These are phyloP conservation scores for Eucalyptus cloeziana DNA, from an alignment of 345 rosid genomes.

Conservation along the genomic window DNA sequence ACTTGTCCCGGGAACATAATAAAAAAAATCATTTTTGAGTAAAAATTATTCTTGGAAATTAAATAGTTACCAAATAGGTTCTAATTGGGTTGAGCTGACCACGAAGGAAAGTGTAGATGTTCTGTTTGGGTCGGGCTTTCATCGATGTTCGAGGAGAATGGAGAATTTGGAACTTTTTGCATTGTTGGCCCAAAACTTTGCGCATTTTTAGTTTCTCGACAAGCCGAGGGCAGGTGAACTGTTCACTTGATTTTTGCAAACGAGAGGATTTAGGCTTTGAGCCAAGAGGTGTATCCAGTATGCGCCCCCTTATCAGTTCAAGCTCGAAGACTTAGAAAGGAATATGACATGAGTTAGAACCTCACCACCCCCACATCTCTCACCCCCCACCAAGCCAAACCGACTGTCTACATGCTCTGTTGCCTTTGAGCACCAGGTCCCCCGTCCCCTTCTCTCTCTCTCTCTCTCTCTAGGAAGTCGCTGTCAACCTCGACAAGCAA, in stretches of 20 bases:
- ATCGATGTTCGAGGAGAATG: neutral
- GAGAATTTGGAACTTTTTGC: neutral
- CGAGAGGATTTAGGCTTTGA: neutral
- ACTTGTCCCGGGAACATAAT: fast-evolving
- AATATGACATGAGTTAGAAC: neutral
- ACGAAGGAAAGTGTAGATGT: neutral
- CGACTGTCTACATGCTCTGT: neutral
- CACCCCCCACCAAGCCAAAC: neutral
- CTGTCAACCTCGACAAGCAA: too few species aligned
- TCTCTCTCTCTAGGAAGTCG: too few species aligned
- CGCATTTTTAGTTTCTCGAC: neutral
- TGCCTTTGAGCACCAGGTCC: too few species aligned
- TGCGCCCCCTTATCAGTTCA: neutral
- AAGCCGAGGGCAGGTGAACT: neutral
- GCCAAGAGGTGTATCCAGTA: neutral
- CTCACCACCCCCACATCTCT: neutral
- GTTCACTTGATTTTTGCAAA: neutral
- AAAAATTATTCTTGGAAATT: fast-evolving
- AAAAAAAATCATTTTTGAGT: too few species aligned
- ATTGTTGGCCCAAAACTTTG: neutral
- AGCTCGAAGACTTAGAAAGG: neutral
- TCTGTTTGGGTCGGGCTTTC: neutral
- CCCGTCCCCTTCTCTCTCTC: too few species aligned
- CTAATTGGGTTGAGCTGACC: neutral
- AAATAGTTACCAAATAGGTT: too few species aligned